A percentile compares a stretch with the other conserved stretches of the same genome.
Evolutionary conservation across 352 stramenopile species (phyloP).

Genomic region (Phytopythium kandeliae): DNA sequence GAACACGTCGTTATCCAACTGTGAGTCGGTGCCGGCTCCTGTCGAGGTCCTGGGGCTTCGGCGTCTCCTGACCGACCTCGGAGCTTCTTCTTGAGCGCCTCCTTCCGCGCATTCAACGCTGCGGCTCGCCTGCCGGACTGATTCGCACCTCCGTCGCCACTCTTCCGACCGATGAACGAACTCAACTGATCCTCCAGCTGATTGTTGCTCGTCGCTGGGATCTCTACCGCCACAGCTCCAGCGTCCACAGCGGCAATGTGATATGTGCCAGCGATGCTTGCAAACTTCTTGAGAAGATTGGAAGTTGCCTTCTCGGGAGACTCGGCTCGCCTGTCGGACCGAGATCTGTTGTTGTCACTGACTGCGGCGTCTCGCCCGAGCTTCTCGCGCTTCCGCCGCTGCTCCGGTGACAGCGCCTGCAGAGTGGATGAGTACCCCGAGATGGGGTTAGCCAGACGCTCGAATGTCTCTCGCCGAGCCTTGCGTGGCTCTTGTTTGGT

Average conservation of each 20-base stretch:
- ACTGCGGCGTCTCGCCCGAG: slow-evolving; percentile 9
- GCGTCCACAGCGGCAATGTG: background rate
- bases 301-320: background rate
- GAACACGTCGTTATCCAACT: slow-evolving; percentile 6
- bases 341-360: background rate
- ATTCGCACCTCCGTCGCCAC: background rate
- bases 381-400: slow-evolving; percentile 42
- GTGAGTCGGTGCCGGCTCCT: background rate
- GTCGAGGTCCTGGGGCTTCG: background rate
- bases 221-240: background rate
- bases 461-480: slow-evolving; percentile 48
- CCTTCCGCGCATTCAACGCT: slow-evolving; percentile 24
- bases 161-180: background rate
- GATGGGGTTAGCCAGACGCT: slow-evolving; percentile 66
- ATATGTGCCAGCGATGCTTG: background rate
- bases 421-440: slow-evolving; percentile 59
- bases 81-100: slow-evolving; percentile 37
- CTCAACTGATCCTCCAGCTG: slow-evolving; percentile 13
- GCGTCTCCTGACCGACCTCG: background rate
- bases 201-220: slow-evolving; percentile 7
- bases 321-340: background rate
- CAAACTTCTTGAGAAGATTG: background rate
- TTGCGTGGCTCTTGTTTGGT: slow-evolving; percentile 32
- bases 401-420: slow-evolving; percentile 44
- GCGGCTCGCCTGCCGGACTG: background rate